Evolutionary conservation across 2,329 filamentous ascomycete genomes (phyloP).

Genomic region (Cytospora piceicola): DNA sequence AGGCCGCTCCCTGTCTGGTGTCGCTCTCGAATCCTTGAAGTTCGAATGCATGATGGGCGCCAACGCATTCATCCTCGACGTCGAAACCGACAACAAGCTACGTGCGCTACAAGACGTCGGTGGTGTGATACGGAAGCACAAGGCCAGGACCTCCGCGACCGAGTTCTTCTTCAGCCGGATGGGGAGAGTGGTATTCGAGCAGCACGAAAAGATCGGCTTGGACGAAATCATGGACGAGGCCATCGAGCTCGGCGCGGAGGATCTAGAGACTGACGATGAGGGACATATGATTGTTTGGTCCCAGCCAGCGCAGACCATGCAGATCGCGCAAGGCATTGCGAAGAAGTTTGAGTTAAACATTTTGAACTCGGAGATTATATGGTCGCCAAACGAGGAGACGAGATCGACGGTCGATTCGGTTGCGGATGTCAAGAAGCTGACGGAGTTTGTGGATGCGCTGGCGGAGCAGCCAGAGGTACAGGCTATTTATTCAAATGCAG

Average conservation of each 20-base stretch:
- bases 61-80: slow-evolving; percentile 80
- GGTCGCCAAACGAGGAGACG: slow-evolving; percentile 81
- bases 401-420: slow-evolving; percentile 65
- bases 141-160: slow-evolving; percentile 72
- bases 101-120: slow-evolving; percentile 76
- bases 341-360: slow-evolving; percentile 68
- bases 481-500: slow-evolving; percentile 75
- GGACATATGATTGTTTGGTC: slow-evolving; percentile 73
- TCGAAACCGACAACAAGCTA: slow-evolving; percentile 80
- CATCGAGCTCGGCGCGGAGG: slow-evolving; percentile 81
- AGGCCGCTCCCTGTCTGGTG: slow-evolving; percentile 75
- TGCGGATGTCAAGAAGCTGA: slow-evolving; percentile 59
- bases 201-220: slow-evolving; percentile 57
- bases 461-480: slow-evolving; percentile 75
- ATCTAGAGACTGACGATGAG: slow-evolving; percentile 70
- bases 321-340: slow-evolving; percentile 66
- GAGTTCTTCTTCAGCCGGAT: slow-evolving; percentile 84
- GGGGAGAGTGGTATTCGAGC: slow-evolving; percentile 73
- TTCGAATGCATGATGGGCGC: slow-evolving; percentile 82
- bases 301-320: slow-evolving; percentile 65
- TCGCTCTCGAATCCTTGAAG: slow-evolving; percentile 74
- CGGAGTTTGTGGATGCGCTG: slow-evolving; percentile 61
- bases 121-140: slow-evolving; percentile 69
- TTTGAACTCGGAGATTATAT: slow-evolving; percentile 78
- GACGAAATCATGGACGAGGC: slow-evolving; percentile 79